Evolutionary conservation across 2,329 filamentous ascomycete genomes (phyloP).

Genomic region (Xylaria sp.): DNA sequence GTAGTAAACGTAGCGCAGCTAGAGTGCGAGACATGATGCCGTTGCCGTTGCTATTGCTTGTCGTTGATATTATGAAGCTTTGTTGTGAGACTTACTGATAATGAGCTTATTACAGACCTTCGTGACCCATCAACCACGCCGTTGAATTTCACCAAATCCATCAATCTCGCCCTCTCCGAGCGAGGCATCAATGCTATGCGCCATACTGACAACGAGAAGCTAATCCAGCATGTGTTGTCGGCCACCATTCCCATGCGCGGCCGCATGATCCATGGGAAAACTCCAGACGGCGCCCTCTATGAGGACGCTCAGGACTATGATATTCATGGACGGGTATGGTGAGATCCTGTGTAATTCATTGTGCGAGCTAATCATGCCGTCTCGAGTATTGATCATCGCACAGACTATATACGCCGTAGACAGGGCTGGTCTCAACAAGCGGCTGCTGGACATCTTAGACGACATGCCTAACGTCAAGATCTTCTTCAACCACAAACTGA

Average conservation of each 20-base stretch:
- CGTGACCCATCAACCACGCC: slow-evolving; percentile 84
- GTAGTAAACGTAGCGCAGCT: background rate
- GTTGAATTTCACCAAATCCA: slow-evolving; percentile 97
- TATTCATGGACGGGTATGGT: slow-evolving; percentile 78
- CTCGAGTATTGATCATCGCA: slow-evolving; percentile 17
- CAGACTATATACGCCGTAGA: slow-evolving; percentile 89
- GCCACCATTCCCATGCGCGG: slow-evolving; percentile 93
- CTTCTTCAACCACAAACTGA: slow-evolving; percentile 93
- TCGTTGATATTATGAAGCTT: no score
- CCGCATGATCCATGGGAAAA: slow-evolving; percentile 90
- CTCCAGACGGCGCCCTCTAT: slow-evolving; percentile 72
- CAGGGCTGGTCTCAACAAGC: slow-evolving; percentile 82
- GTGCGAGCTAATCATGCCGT: background rate
- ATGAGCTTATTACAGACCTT: slow-evolving; percentile 71
- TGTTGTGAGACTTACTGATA: background rate
- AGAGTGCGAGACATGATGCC: background rate
- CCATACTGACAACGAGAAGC: slow-evolving; percentile 71
- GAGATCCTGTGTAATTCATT: slow-evolving; percentile 43
- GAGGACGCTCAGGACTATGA: slow-evolving; percentile 91
- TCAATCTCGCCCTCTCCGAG: slow-evolving; percentile 94
- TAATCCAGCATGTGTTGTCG: slow-evolving; percentile 78
- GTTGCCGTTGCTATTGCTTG: no score
- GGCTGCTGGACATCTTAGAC: slow-evolving; percentile 84
- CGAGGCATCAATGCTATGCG: slow-evolving; percentile 90
- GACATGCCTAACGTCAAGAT: slow-evolving; percentile 88